phyloP scores from a whole-genome alignment of 345 rosid species.

The Aquilaria malaccensis region DNA sequence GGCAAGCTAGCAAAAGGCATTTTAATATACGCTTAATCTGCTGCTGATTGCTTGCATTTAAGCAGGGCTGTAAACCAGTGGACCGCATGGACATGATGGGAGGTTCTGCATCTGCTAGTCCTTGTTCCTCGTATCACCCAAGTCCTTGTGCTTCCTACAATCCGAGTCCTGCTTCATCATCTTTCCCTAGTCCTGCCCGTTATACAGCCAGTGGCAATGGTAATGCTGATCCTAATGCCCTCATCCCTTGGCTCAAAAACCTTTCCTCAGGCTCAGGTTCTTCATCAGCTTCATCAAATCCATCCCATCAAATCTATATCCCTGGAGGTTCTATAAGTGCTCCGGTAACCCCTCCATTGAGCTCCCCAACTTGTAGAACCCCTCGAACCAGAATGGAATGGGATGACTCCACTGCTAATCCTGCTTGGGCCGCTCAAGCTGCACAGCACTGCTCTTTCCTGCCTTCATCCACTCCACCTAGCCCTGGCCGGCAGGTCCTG shows the following conservation, averaged over 20 bases:
- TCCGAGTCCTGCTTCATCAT: constrained; percentile 83
- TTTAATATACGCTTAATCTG: too few species aligned
- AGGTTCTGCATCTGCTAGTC: constrained; percentile 72
- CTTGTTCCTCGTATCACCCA: constrained; percentile 80
- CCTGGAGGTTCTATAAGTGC: constrained; percentile 96
- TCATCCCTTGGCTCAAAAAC: constrained; percentile 93
- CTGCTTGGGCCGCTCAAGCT: constrained; percentile 38
- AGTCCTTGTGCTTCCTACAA: constrained; percentile 75
- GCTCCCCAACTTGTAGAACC: constrained; percentile 85
- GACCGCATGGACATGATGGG: constrained; percentile 68
- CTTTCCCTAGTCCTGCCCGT: constrained; percentile 77
- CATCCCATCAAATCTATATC: constrained; percentile 55
- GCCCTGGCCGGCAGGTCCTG: constrained; percentile 67
- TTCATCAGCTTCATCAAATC: constrained; percentile 70
- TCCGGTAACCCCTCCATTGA: constrained; percentile 97
- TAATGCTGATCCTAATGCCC: constrained; percentile 62
- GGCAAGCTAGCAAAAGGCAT: too few species aligned
- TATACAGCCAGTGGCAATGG: constrained; percentile 35
- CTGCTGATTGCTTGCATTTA: too few species aligned
- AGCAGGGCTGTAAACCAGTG: constrained; percentile 79
- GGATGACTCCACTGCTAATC: constrained; percentile 47
- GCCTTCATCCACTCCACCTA: constrained; percentile 91
- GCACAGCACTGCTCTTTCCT: constrained; percentile 29
- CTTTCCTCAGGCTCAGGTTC: constrained; percentile 63
- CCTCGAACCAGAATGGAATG: constrained; percentile 55